phyloP scores from a whole-genome alignment of 2,329 filamentous ascomycete species.

The Aphanocladium album region DNA sequence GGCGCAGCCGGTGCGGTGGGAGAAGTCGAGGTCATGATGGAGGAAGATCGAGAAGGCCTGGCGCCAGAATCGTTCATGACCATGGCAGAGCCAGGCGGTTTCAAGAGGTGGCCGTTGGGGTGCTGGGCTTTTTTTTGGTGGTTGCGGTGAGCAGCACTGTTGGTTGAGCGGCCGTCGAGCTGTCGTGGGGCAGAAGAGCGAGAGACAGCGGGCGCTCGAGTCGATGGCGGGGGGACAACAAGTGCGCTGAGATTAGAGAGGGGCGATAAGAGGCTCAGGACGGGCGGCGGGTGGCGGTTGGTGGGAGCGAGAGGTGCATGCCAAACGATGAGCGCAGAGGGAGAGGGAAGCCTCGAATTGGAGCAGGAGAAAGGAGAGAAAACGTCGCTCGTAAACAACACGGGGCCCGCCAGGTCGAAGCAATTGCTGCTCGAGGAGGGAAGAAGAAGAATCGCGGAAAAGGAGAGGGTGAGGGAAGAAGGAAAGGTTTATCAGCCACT shows the following conservation, averaged over 20 bases:
- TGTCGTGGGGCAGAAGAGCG: constrained; percentile 12
- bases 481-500: constrained; percentile 4
- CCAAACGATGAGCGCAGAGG: background rate
- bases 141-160: constrained; percentile 1
- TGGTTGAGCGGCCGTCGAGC: constrained; percentile 9
- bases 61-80: constrained; percentile 36
- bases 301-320: constrained; percentile 1
- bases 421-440: constrained; percentile 11
- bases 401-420: constrained; percentile 6
- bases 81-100: constrained; percentile 25
- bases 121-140: background rate
- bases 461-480: constrained; percentile 5
- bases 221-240: constrained; percentile 10
- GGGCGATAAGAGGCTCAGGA: constrained; percentile 12
- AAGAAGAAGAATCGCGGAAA: constrained; percentile 1
- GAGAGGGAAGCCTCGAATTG: background rate
- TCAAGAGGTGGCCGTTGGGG: background rate
- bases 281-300: constrained; percentile 1
- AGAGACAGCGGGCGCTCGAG: background rate
- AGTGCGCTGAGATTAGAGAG: constrained; percentile 11
- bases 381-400: background rate
- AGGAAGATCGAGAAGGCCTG: constrained; percentile 32
- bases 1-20: constrained; percentile 26
- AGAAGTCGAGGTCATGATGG: constrained; percentile 32
- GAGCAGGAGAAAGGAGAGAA: background rate